Percentiles rank a stretch among this genome's conserved stretches.
phyloP scores from a whole-genome alignment of 352 stramenopile genomes.

The Phytophthora pinifolia region DNA sequence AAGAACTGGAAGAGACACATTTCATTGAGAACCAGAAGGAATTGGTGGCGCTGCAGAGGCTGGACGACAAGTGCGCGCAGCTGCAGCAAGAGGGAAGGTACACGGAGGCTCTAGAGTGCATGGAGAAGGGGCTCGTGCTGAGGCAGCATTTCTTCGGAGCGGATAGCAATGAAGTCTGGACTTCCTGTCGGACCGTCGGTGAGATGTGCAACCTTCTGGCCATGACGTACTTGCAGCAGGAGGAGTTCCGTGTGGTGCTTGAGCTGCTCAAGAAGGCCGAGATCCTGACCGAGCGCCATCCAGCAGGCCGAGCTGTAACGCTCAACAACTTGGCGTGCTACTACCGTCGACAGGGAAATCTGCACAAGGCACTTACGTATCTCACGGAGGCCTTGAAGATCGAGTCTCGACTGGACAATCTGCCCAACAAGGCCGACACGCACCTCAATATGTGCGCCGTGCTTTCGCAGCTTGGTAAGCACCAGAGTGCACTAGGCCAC shows the following conservation, averaged over 20 bases:
- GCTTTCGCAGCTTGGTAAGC: slow-evolving; percentile 90
- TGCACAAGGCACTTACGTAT: slow-evolving; percentile 91
- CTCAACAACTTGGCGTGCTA: slow-evolving; percentile 96
- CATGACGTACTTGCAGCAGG: slow-evolving; percentile 96
- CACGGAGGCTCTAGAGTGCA: slow-evolving; percentile 92
- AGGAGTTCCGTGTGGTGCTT: slow-evolving; percentile 90
- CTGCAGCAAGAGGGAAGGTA: slow-evolving; percentile 93
- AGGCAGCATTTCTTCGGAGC: slow-evolving; percentile 93
- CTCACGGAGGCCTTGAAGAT: slow-evolving; percentile 94
- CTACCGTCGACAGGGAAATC: slow-evolving; percentile 89
- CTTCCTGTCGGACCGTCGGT: slow-evolving; percentile 91
- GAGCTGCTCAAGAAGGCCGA: slow-evolving; percentile 95
- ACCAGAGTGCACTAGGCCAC: slow-evolving; percentile 90
- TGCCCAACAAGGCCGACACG: slow-evolving; percentile 92
- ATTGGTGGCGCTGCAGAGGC: slow-evolving; percentile 84
- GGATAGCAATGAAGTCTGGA: slow-evolving; percentile 90
- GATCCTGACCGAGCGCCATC: slow-evolving; percentile 91
- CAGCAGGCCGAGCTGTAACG: slow-evolving; percentile 83
- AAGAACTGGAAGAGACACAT: slow-evolving; percentile 41
- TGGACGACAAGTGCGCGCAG: slow-evolving; percentile 89
- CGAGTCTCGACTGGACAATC: slow-evolving; percentile 80
- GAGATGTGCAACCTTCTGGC: slow-evolving; percentile 95
- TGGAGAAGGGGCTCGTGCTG: slow-evolving; percentile 93
- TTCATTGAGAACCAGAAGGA: slow-evolving; percentile 83
- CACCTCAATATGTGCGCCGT: slow-evolving; percentile 96